Percentiles rank a stretch among this genome's conserved stretches.
Conservation (phyloP, 257 asterid species). For the Salvia hispanica region DNA sequence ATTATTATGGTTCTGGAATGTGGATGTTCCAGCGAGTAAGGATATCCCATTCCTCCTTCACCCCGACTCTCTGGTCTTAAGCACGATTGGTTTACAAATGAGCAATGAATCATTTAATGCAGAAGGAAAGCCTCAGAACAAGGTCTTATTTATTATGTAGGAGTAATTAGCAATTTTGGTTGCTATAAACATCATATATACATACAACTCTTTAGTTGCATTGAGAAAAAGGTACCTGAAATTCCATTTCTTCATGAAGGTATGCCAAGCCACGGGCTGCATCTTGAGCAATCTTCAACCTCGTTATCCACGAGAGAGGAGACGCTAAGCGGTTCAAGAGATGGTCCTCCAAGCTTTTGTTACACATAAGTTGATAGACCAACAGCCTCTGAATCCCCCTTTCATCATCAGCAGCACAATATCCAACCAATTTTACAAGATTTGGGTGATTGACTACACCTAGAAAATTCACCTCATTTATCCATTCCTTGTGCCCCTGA, state of each 20-base stretch:
- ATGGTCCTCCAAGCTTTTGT: conserved; percentile 92
- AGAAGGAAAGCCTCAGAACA: background rate
- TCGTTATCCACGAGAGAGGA: conserved; percentile 70
- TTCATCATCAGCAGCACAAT: conserved; percentile 94
- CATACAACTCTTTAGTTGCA: background rate
- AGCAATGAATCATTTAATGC: background rate
- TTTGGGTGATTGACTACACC: conserved; percentile 88
- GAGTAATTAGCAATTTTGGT: too few species aligned
- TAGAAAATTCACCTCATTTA: conserved; percentile 78
- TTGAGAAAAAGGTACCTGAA: conserved; percentile 58
- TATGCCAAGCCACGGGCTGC: conserved; percentile 93
- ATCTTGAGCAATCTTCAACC: conserved; percentile 83
- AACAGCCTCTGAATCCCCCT: conserved; percentile 93
- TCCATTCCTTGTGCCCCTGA: conserved; percentile 99
- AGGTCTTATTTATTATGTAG: too few species aligned
- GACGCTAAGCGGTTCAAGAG: conserved; percentile 57
- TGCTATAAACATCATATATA: background rate
- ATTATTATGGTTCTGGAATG: background rate
- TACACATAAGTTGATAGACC: conserved; percentile 85
- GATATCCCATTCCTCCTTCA: too few species aligned
- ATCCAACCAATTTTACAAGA: conserved; percentile 86
- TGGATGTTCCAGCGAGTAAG: too few species aligned
- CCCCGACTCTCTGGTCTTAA: background rate
- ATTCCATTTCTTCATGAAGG: conserved; percentile 97
- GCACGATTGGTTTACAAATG: background rate